These are phyloP conservation scores for Mycena belliarum DNA, from an alignment of 768 basidiomycete species.

Conservation along the genomic window DNA sequence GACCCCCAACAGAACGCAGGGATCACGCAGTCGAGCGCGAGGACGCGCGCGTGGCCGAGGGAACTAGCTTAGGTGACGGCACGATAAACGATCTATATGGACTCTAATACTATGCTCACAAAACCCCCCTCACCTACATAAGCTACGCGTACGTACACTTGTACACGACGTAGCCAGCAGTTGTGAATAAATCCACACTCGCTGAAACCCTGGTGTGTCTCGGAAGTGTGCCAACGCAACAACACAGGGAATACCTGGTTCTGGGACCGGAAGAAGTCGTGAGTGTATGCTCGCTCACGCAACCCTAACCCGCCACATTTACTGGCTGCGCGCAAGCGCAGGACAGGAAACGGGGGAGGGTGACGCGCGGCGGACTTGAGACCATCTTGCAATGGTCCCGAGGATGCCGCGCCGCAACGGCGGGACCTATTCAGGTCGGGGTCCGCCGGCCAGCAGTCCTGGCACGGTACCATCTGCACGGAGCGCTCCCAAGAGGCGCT, in stretches of 20 bases:
- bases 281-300: background rate
- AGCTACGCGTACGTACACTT: too few species aligned
- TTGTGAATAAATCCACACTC: too few species aligned
- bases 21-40: too few species aligned
- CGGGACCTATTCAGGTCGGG: slow-evolving; percentile 10
- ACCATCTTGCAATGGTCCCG: background rate
- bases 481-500: background rate
- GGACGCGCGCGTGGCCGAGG: too few species aligned
- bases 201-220: too few species aligned
- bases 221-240: background rate
- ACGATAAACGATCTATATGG: too few species aligned
- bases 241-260: background rate
- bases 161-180: too few species aligned
- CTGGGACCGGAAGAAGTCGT: slow-evolving; percentile 12
- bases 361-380: background rate
- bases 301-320: slow-evolving; percentile 18
- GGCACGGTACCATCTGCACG: background rate
- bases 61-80: too few species aligned
- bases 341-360: slow-evolving; percentile 19
- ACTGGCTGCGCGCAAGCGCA: background rate
- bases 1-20: too few species aligned
- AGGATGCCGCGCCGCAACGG: slow-evolving; percentile 7
- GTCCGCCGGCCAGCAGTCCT: slow-evolving; percentile 18
- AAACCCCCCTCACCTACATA: too few species aligned
- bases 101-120: too few species aligned